Conservation (phyloP, 2,329 filamentous ascomycete species). For the Fusarium sp. region DNA sequence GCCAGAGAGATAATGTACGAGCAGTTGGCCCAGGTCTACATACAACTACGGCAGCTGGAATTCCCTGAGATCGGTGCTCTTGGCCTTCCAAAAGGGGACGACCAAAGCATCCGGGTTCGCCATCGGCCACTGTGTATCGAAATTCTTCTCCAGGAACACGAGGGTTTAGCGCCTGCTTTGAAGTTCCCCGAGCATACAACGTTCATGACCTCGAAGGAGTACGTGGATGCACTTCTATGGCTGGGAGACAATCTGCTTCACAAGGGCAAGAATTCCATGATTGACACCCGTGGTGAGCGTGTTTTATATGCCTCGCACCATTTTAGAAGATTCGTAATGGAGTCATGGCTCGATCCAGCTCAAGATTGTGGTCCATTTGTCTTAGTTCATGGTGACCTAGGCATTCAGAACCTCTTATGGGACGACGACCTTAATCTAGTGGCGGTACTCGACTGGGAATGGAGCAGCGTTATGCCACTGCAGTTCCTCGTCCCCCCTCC, state of each 20-base stretch:
- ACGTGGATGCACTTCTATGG: background rate
- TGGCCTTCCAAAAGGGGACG: background rate
- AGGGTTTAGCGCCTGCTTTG: background rate
- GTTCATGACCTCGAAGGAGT: background rate
- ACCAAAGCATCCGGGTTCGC: background rate
- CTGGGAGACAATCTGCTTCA: background rate
- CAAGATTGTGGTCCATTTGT: background rate
- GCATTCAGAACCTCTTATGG: background rate
- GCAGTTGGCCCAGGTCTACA: background rate
- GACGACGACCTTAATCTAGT: background rate
- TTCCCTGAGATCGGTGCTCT: background rate
- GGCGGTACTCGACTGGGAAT: conserved; percentile 2
- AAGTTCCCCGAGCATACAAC: background rate
- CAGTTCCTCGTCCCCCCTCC: background rate
- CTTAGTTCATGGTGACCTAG: background rate
- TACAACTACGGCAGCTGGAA: background rate
- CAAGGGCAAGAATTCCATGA: background rate
- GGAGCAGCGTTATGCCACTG: background rate
- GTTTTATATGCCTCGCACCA: background rate
- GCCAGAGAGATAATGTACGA: background rate
- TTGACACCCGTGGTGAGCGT: background rate
- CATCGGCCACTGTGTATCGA: background rate
- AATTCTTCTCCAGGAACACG: background rate
- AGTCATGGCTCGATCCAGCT: background rate
- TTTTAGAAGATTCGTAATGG: background rate